A percentile compares a stretch with the other conserved stretches of the same genome.
Conservation (phyloP, 2,329 filamentous ascomycete species). For the Phaeosphaeria sp. region DNA sequence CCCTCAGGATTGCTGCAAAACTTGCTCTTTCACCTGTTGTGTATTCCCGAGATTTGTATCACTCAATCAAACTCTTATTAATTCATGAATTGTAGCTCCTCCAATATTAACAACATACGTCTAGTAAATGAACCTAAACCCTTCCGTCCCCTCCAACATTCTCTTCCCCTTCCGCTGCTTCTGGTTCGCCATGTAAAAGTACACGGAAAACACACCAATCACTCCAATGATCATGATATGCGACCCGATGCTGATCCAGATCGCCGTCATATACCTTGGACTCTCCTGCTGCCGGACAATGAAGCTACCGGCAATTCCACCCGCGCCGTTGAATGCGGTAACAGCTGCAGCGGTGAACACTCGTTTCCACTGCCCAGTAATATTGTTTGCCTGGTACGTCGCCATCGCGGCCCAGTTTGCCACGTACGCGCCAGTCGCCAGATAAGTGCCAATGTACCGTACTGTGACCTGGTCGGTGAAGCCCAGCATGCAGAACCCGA, state of each 20-base stretch:
- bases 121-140: constrained; percentile 56
- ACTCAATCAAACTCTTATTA: too few relatives aligned
- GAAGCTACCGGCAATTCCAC: constrained; percentile 70
- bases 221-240: constrained; percentile 65
- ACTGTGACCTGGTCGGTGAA: constrained; percentile 66
- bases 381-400: constrained; percentile 59
- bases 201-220: constrained; percentile 59
- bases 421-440: constrained; percentile 72
- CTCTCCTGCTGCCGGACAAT: constrained; percentile 69
- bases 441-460: constrained; percentile 69
- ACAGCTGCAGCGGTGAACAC: constrained; percentile 67
- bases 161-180: constrained; percentile 56
- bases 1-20: too few relatives aligned
- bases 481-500: constrained; percentile 71
- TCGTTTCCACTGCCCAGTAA: constrained; percentile 66
- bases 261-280: constrained; percentile 68
- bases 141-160: constrained; percentile 59
- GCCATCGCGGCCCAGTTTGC: constrained; percentile 73
- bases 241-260: constrained; percentile 70
- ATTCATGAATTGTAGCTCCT: not conserved
- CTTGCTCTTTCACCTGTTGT: too few relatives aligned
- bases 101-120: not conserved
- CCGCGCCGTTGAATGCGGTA: constrained; percentile 67
- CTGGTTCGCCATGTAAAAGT: constrained; percentile 62
- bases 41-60: too few relatives aligned